Conservation (phyloP, 2,329 filamentous ascomycete species). For the Aspergillus neoniger region DNA sequence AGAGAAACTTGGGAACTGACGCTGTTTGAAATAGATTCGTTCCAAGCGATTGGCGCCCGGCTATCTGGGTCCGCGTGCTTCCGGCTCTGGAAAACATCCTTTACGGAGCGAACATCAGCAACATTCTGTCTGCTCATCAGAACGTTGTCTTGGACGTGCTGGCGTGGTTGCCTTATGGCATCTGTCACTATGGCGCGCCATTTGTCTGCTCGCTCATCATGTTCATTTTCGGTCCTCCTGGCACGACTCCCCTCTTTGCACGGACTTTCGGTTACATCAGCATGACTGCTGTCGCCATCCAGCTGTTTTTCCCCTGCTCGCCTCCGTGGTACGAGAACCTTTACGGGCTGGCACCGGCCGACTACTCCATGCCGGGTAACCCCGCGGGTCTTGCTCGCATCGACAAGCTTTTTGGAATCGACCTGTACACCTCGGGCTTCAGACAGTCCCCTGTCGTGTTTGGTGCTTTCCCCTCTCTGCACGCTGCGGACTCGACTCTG, state of each 20-base stretch:
- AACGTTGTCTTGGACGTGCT: conserved; percentile 80
- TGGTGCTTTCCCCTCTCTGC: conserved; percentile 90
- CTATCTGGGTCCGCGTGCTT: conserved; percentile 93
- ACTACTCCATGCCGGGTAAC: conserved; percentile 87
- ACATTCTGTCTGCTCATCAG: conserved; percentile 89
- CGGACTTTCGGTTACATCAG: conserved; percentile 92
- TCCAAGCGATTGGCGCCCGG: conserved; percentile 80
- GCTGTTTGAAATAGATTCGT: conserved; percentile 68
- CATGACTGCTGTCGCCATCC: conserved; percentile 81
- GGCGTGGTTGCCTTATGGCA: conserved; percentile 90
- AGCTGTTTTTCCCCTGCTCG: conserved; percentile 88
- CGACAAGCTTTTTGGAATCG: conserved; percentile 84
- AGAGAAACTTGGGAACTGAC: conserved; percentile 21
- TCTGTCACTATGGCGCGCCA: conserved; percentile 86
- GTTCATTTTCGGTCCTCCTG: conserved; percentile 86
- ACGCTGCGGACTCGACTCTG: conserved; percentile 84
- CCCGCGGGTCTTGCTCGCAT: conserved; percentile 87
- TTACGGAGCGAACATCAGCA: conserved; percentile 93
- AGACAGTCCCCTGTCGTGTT: conserved; percentile 89
- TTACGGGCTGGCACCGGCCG: conserved; percentile 85
- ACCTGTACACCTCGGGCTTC: conserved; percentile 91
- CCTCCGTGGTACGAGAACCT: conserved; percentile 97
- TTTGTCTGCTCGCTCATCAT: conserved; percentile 75
- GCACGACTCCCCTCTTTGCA: conserved; percentile 80
- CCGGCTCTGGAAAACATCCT: conserved; percentile 94